Conservation (phyloP, 192 early-diverging fungal genomes). For the Coemansia furcata region DNA sequence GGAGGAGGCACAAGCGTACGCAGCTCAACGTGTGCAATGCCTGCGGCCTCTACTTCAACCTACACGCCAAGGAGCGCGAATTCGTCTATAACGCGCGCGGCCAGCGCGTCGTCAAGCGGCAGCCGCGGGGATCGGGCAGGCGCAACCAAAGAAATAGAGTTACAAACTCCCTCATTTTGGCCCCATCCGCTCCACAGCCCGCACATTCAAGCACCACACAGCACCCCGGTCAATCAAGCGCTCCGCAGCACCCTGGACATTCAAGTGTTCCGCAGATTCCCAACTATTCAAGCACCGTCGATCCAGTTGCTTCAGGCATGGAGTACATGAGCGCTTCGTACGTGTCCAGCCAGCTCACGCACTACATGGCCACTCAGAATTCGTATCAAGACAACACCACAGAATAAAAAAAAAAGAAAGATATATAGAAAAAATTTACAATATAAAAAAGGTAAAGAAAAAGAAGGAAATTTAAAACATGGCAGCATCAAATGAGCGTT, state of each 20-base stretch:
- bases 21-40: slow-evolving; percentile 24
- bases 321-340: background rate
- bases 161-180: background rate
- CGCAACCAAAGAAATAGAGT: background rate
- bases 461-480: slow-evolving; percentile 19
- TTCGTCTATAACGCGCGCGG: slow-evolving; percentile 8
- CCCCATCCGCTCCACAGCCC: background rate
- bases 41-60: slow-evolving; percentile 27
- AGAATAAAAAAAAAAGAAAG: background rate
- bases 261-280: too few relatives aligned
- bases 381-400: background rate
- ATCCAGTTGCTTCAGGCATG: background rate
- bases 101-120: slow-evolving; percentile 14
- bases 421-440: background rate
- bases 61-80: slow-evolving; percentile 16
- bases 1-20: slow-evolving; percentile 13
- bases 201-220: too few relatives aligned
- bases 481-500: slow-evolving; percentile 42
- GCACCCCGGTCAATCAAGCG: too few relatives aligned
- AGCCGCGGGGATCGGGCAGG: slow-evolving; percentile 11
- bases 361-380: background rate
- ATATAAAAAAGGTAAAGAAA: background rate
- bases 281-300: too few relatives aligned
- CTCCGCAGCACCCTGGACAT: too few relatives aligned
- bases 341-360: background rate